Conservation (phyloP, 495 filamentous ascomycete species). For the Penicillium dipodomyicola region DNA sequence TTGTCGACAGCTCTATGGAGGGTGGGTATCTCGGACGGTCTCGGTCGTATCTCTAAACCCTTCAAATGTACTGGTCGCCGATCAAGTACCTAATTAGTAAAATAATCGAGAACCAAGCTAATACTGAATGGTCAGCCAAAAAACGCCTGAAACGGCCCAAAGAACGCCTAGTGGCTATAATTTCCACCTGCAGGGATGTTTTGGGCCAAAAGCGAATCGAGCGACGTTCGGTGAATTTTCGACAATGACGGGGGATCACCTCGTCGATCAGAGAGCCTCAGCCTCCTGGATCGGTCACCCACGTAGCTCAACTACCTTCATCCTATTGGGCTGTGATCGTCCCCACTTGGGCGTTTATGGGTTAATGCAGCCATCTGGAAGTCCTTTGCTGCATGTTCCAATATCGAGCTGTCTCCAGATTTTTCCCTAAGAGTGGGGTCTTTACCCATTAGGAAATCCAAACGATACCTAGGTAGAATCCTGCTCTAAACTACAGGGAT, state of each 20-base stretch:
- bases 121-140: not conserved
- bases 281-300: conserved; percentile 4
- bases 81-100: conserved; percentile 5
- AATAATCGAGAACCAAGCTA: not conserved
- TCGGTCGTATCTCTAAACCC: not conserved
- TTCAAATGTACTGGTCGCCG: not conserved
- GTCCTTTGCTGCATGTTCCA: not conserved
- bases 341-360: not conserved
- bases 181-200: not conserved
- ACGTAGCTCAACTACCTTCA: not conserved
- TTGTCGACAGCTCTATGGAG: not conserved
- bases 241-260: conserved; percentile 33
- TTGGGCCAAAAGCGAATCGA: not conserved
- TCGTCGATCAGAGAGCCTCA: conserved; percentile 14
- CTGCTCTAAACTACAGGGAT: no score
- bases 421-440: not conserved
- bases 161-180: conserved; percentile 5
- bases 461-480: not conserved
- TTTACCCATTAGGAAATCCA: not conserved
- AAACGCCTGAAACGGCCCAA: conserved; percentile 2
- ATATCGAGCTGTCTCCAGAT: not conserved
- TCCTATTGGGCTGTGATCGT: not conserved
- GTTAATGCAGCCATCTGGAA: not conserved
- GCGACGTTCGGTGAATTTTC: conserved; percentile 24
- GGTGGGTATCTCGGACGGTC: not conserved